These are phyloP conservation scores for Podochytrium sp. DNA, from an alignment of 192 early-diverging fungal genomes.

Conservation along the genomic window DNA sequence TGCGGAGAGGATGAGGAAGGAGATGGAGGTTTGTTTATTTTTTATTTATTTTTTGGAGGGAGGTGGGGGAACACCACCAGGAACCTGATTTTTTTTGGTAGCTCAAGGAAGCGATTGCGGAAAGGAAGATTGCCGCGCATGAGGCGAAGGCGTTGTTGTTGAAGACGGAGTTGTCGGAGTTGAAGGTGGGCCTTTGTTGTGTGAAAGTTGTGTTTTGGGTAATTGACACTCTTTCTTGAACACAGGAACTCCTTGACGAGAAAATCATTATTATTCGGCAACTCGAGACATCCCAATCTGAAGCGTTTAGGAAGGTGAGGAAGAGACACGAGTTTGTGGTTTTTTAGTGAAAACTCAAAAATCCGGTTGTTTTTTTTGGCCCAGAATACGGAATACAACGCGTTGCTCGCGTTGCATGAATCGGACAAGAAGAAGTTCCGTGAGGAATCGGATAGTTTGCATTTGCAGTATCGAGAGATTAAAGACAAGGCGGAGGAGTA, in stretches of 20 bases:
- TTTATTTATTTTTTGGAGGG: background rate
- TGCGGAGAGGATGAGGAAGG: slow-evolving; percentile 31
- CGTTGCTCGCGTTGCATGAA: background rate
- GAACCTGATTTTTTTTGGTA: too few relatives aligned
- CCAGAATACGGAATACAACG: slow-evolving; percentile 9
- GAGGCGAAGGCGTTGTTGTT: slow-evolving; percentile 18
- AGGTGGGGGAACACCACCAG: too few relatives aligned
- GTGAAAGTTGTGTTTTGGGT: background rate
- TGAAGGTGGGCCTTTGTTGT: slow-evolving; percentile 4
- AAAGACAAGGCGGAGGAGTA: background rate
- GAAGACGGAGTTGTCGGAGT: slow-evolving; percentile 13
- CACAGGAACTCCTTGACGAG: slow-evolving; percentile 23
- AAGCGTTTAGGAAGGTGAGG: slow-evolving; percentile 13
- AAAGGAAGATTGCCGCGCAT: slow-evolving; percentile 31
- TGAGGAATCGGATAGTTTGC: slow-evolving; percentile 1
- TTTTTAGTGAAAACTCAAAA: background rate
- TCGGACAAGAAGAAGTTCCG: background rate
- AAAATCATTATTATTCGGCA: slow-evolving; percentile 17
- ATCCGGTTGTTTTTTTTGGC: background rate
- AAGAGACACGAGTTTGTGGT: background rate
- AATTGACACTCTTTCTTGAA: background rate
- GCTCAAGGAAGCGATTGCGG: slow-evolving; percentile 30
- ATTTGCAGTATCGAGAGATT: background rate
- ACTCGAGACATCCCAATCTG: slow-evolving; percentile 10
- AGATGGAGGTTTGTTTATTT: slow-evolving; percentile 20